Conservation (phyloP, 306 rosid species). For the Pyrus betulifolia region DNA sequence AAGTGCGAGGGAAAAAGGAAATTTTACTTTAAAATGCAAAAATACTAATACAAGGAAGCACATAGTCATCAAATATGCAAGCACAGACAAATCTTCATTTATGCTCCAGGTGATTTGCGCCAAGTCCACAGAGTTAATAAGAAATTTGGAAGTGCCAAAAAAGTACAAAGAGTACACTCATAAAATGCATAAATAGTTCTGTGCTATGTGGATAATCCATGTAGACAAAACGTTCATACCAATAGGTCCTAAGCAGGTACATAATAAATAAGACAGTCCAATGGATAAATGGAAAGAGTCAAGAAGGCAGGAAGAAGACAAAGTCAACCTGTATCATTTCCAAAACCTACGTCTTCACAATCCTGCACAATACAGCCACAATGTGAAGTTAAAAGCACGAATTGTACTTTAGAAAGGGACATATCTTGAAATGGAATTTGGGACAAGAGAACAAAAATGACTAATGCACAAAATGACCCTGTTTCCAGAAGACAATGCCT, state of each 20-base stretch:
- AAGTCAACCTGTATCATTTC: conserved; percentile 70
- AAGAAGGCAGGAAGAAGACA: conserved; percentile 1
- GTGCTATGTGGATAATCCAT: not conserved
- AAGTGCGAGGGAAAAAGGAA: not conserved
- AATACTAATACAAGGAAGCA: not conserved
- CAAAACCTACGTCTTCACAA: conserved; percentile 34
- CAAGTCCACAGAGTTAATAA: not conserved
- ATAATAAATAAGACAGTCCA: not conserved
- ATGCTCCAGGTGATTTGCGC: not conserved
- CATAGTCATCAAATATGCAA: not conserved
- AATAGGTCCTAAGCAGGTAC: not conserved
- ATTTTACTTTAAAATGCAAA: not conserved
- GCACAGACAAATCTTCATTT: not conserved
- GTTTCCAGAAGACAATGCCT: not conserved
- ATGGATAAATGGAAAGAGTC: not conserved
- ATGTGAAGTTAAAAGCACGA: conserved; percentile 21
- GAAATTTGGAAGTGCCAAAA: not conserved
- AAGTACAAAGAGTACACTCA: not conserved
- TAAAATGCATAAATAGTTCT: not conserved
- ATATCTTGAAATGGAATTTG: not conserved
- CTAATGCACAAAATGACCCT: not conserved
- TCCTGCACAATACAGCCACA: conserved; percentile 56
- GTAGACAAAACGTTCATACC: not conserved
- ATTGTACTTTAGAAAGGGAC: not conserved
- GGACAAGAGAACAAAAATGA: not conserved